A percentile compares a stretch with the other conserved stretches of the same genome.
Evolutionary conservation across 2,329 filamentous ascomycete genomes (phyloP).

Genomic region (Dothideomycetes sp.): DNA sequence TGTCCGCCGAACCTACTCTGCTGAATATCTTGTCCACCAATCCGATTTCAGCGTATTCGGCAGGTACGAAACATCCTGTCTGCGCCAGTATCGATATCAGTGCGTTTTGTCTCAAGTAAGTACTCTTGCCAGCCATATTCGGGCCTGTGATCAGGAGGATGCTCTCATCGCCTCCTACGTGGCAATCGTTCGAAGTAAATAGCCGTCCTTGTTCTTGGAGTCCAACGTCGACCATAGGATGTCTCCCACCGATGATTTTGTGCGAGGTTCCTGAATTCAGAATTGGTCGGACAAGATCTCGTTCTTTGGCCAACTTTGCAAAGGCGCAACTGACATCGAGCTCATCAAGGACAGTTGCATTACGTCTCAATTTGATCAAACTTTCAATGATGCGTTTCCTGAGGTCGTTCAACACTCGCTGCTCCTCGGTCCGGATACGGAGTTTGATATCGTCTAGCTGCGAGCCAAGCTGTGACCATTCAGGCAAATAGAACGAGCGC

Average conservation of each 20-base stretch:
- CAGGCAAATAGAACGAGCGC: slow-evolving; percentile 69
- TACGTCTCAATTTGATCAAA: slow-evolving; percentile 76
- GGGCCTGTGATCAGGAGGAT: slow-evolving; percentile 64
- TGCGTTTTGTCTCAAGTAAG: slow-evolving; percentile 90
- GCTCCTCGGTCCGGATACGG: slow-evolving; percentile 76
- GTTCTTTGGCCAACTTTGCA: slow-evolving; percentile 66
- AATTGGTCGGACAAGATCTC: slow-evolving; percentile 62
- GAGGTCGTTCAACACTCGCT: slow-evolving; percentile 65
- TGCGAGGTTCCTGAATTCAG: slow-evolving; percentile 57
- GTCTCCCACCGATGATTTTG: slow-evolving; percentile 74
- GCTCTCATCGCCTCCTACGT: slow-evolving; percentile 69
- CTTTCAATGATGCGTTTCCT: slow-evolving; percentile 70
- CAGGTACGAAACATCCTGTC: slow-evolving; percentile 85
- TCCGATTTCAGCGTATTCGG: slow-evolving; percentile 73
- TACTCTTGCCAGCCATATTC: slow-evolving; percentile 99
- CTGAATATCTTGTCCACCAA: slow-evolving; percentile 95
- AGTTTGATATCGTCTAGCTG: slow-evolving; percentile 68
- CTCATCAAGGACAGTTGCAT: slow-evolving; percentile 86
- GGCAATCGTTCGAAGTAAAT: slow-evolving; percentile 81
- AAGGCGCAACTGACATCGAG: slow-evolving; percentile 85
- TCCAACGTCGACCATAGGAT: slow-evolving; percentile 84
- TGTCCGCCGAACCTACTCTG: slow-evolving; percentile 79
- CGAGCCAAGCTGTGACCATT: slow-evolving; percentile 76
- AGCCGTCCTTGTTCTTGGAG: slow-evolving; percentile 67
- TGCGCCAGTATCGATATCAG: slow-evolving; percentile 90